A percentile compares a stretch with the other conserved stretches of the same genome.
phyloP scores from a whole-genome alignment of 2,329 filamentous ascomycete species.

The Lomentospora prolificans region DNA sequence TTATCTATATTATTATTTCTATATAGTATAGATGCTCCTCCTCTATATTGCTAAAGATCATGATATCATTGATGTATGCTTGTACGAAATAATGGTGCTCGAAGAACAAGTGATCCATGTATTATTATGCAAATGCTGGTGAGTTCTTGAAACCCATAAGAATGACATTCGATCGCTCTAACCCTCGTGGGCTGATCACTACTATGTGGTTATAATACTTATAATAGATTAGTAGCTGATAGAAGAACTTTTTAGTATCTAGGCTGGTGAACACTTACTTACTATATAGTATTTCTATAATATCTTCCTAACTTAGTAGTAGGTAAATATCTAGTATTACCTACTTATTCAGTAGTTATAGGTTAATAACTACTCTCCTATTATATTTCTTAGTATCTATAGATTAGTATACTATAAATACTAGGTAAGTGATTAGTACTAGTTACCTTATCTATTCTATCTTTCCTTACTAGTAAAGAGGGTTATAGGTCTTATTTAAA shows the following conservation, averaged over 20 bases:
- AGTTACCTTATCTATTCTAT: too few relatives aligned
- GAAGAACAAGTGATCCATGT: slow-evolving; percentile 7
- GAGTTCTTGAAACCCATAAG: slow-evolving; percentile 3
- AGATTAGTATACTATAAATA: background rate
- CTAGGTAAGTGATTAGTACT: background rate
- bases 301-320: background rate
- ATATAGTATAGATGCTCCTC: background rate
- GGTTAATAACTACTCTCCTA: background rate
- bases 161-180: background rate
- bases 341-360: background rate
- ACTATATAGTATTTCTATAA: background rate
- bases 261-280: background rate
- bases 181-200: background rate
- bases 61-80: background rate
- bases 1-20: background rate
- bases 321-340: background rate
- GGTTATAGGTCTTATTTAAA: too few relatives aligned
- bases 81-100: slow-evolving; percentile 8
- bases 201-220: too few relatives aligned
- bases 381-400: background rate
- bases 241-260: background rate
- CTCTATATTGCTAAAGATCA: background rate
- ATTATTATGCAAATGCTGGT: slow-evolving; percentile 9
- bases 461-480: too few relatives aligned
- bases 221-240: too few relatives aligned